Evolutionary conservation across 2,329 filamentous ascomycete genomes (phyloP).

Genomic region (Stemphylium vesicarium): DNA sequence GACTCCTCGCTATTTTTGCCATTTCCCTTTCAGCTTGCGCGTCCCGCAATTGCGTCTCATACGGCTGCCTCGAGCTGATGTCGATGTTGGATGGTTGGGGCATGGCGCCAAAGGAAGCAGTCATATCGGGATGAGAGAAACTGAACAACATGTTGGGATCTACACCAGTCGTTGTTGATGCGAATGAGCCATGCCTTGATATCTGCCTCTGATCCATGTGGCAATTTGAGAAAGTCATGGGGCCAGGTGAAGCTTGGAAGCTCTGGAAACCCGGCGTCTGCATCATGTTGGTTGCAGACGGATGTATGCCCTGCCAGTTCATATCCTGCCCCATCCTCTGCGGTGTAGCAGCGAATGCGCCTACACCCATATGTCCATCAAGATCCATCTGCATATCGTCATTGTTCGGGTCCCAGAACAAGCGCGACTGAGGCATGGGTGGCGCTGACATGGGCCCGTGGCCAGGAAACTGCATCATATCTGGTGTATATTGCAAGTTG

Average conservation of each 20-base stretch:
- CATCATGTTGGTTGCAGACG: constrained; percentile 37
- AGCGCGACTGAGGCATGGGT: constrained; percentile 58
- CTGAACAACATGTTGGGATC: constrained; percentile 57
- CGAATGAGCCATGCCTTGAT: constrained; percentile 41
- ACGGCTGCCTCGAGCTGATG: constrained; percentile 42
- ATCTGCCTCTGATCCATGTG: constrained; percentile 23
- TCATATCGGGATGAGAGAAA: constrained; percentile 42
- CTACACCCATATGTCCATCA: constrained; percentile 38
- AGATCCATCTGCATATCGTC: constrained; percentile 44
- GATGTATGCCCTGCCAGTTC: constrained; percentile 44
- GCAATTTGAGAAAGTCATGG: constrained; percentile 32
- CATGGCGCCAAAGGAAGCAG: constrained; percentile 37
- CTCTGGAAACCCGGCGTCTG: constrained; percentile 44
- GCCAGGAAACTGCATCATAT: constrained; percentile 60
- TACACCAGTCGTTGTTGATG: constrained; percentile 50
- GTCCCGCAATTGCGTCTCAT: constrained; percentile 48
- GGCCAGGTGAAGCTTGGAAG: constrained; percentile 36
- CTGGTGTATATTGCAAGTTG: constrained; percentile 63
- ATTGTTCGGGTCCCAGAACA: constrained; percentile 47
- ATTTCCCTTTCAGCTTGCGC: constrained; percentile 44
- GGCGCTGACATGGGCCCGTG: constrained; percentile 63
- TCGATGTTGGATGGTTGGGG: constrained; percentile 25
- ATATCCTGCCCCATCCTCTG: constrained; percentile 41
- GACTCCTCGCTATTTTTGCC: constrained; percentile 38
- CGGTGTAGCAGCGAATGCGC: constrained; percentile 46